phyloP scores from a whole-genome alignment of 345 rosid genomes.

The Nasturtium officinale region DNA sequence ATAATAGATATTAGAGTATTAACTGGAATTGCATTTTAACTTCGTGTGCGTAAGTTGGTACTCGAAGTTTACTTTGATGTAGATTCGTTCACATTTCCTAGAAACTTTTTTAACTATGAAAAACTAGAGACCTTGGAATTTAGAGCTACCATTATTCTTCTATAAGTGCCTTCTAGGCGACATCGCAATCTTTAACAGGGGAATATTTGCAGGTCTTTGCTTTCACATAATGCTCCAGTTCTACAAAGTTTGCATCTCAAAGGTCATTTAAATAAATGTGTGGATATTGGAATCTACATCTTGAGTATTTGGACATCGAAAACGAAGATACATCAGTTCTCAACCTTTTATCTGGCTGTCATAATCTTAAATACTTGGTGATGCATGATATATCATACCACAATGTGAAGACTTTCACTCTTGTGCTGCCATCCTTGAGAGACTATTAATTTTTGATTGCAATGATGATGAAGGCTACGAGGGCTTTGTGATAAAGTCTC shows the following conservation, averaged over 20 bases:
- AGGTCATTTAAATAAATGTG: not conserved
- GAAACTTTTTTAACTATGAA: too few relatives aligned
- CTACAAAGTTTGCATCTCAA: not conserved
- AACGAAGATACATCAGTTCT: too few relatives aligned
- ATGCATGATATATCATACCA: not conserved
- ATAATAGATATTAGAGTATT: not conserved
- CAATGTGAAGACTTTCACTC: slow-evolving; percentile 5
- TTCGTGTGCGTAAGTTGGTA: too few relatives aligned
- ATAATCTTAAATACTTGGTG: slow-evolving; percentile 9
- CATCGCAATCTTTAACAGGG: too few relatives aligned
- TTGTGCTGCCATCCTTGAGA: slow-evolving; percentile 14
- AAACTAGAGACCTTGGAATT: too few relatives aligned
- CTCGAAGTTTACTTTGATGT: too few relatives aligned
- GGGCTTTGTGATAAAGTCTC: slow-evolving; percentile 7
- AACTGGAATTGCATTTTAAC: too few relatives aligned
- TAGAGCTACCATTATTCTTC: not conserved
- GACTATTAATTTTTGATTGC: not conserved
- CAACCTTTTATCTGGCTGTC: too few relatives aligned
- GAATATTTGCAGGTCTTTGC: not conserved
- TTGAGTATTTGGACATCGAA: too few relatives aligned
- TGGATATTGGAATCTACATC: slow-evolving; percentile 5
- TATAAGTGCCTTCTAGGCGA: not conserved
- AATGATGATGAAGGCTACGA: not conserved
- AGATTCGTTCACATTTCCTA: too few relatives aligned
- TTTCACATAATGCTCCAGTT: not conserved